phyloP scores from a whole-genome alignment of 495 filamentous ascomycete genomes.

The Penicillium verhagenii region DNA sequence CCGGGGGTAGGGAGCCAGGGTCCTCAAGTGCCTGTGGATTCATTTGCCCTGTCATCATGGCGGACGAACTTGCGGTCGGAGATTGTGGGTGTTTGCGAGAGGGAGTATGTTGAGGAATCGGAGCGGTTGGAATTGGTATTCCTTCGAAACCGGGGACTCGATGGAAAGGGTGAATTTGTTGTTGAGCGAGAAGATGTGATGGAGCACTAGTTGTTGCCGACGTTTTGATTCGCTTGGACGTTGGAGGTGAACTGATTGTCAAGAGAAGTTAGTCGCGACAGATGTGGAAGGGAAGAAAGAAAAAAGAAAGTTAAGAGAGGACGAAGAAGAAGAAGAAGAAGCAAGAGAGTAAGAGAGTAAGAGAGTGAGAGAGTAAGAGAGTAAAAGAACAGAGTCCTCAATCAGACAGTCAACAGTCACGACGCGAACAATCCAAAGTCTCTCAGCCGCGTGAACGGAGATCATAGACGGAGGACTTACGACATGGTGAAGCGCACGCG shows the following conservation, averaged over 20 bases:
- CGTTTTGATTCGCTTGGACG: slow-evolving; percentile 46
- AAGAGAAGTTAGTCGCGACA: slow-evolving; percentile 6
- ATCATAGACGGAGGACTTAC: slow-evolving; percentile 47
- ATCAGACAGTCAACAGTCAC: slow-evolving; percentile 1
- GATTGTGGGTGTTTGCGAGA: slow-evolving; percentile 49
- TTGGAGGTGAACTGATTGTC: slow-evolving; percentile 38
- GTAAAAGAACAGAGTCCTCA: too few species aligned
- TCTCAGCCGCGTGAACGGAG: slow-evolving; percentile 27
- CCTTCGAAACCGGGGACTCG: slow-evolving; percentile 40
- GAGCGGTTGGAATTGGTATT: slow-evolving; percentile 40
- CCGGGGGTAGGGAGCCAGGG: slow-evolving; percentile 24
- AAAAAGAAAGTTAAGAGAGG: slow-evolving; percentile 5
- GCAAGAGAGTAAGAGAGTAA: too few species aligned
- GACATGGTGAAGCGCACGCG: slow-evolving; percentile 48
- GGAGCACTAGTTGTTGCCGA: slow-evolving; percentile 39
- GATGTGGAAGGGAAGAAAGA: slow-evolving; percentile 1
- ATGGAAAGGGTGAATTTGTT: slow-evolving; percentile 44
- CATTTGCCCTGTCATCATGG: slow-evolving; percentile 34
- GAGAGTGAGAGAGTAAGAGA: too few species aligned
- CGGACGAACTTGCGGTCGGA: slow-evolving; percentile 31
- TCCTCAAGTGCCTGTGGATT: slow-evolving; percentile 32
- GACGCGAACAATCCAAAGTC: slow-evolving; percentile 25
- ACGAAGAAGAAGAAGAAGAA: too few species aligned
- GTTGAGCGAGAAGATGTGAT: slow-evolving; percentile 41
- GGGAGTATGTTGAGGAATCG: slow-evolving; percentile 31